Conservation (phyloP, 2,329 filamentous ascomycete species). For the Colletotrichum aenigma region DNA sequence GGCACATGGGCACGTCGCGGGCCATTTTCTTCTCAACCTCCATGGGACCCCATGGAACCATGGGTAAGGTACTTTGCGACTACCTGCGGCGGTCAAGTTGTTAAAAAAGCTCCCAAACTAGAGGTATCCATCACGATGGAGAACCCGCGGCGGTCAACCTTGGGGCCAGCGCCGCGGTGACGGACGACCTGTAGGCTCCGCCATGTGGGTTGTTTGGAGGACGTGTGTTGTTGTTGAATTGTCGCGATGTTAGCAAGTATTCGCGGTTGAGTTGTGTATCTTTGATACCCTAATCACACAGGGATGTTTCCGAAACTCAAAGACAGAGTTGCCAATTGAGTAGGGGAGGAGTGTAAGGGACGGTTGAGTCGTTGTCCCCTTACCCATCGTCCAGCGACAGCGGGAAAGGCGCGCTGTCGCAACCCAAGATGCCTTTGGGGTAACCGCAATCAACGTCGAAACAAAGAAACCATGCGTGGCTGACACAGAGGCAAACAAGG, state of each 20-base stretch:
- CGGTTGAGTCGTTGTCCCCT: not conserved
- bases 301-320: not conserved
- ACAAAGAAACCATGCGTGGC: not conserved
- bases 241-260: not conserved
- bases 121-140: not conserved
- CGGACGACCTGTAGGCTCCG: not conserved
- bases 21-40: not conserved
- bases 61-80: conserved; percentile 3
- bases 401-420: not conserved
- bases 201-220: conserved; percentile 8
- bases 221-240: not conserved
- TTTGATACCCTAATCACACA: not conserved
- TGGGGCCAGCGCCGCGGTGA: not conserved
- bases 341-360: not conserved
- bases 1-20: conserved; percentile 2
- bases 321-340: not conserved
- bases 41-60: not conserved
- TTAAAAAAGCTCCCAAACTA: not conserved
- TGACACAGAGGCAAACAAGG: not conserved
- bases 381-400: not conserved
- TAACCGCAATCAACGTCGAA: not conserved
- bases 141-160: not conserved
- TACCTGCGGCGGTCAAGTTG: not conserved
- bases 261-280: not conserved
- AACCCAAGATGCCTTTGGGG: not conserved